Base-by-base conservation (phyloP, 805 yeast species). In the Yueomyces sp. region DNA sequence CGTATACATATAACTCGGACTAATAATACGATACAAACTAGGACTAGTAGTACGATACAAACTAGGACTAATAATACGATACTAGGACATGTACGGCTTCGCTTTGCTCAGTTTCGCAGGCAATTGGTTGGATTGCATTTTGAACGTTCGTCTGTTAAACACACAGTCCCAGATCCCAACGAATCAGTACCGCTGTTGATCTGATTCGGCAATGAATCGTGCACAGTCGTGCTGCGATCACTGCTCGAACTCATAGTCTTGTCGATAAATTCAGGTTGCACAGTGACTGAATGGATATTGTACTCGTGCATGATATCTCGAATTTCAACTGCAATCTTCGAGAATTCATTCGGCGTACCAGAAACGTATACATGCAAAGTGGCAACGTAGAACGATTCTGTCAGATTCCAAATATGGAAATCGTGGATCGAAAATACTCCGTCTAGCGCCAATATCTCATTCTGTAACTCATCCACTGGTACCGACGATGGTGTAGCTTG, bases 341-440 rank as follows among this genome's bases (percentile, higher is more conserved):
- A 63, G 59, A 86, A 92, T 28, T 74, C 69, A 44, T 73, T 76
- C n/a, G 86, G 82, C 8, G 73, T 67, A 11, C 73, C 64, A 42
- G 73, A 70, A 38, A 92, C 71, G 54, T 86, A 85, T 37, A 87
- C 82, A 60, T 90, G 98, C 47, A 92, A 70, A 1, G 95, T 81
- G 1, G 96, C 96, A 57, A 90, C 85, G 51, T 79, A 72, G 44
- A 84, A 73, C 47, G 79, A 81, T 64, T 90, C 98, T 41, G 88
- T 85, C 52, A 90, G 72, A 59, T 87, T 90, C 98, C 98, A 90
- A 46, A 90, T 80, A 63, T 90, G 98, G 70, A 90, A 80, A 64
- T 90, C 98, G 62, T 90, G 98, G 32, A 92, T 80, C 2, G 94
- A 83, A 45, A 75, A 71, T 42, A 90, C 90, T 28, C 88, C 84